Percentiles rank a stretch among this genome's conserved stretches.
Evolutionary conservation across 2,329 filamentous ascomycete species (phyloP).

Genomic region (Epichloe baconii): DNA sequence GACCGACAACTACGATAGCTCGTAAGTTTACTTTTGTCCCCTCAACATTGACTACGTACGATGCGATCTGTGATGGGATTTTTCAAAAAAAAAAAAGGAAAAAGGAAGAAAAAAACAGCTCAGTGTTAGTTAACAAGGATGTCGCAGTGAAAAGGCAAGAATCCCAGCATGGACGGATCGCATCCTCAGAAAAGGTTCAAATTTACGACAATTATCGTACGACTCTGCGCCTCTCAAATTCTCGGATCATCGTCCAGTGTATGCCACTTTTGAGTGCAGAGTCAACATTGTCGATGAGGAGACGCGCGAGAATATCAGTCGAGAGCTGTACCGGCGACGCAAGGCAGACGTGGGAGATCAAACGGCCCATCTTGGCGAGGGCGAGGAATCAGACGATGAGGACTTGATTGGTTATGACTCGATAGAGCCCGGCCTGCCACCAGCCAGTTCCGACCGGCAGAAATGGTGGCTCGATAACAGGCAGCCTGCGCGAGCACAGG

Average conservation of each 20-base stretch:
- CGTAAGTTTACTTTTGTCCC: conserved; percentile 36
- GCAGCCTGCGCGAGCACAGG: conserved; percentile 59
- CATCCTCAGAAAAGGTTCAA: conserved; percentile 73
- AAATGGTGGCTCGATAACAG: conserved; percentile 62
- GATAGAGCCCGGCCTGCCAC: conserved; percentile 63
- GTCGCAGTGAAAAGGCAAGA: conserved; percentile 64
- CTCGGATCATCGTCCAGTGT: conserved; percentile 94
- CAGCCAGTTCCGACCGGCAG: conserved; percentile 53
- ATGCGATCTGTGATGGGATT: not conserved
- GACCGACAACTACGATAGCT: conserved; percentile 81
- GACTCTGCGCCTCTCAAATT: conserved; percentile 71
- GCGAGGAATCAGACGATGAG: conserved; percentile 57
- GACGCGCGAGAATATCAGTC: conserved; percentile 58
- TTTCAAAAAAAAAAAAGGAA: not conserved
- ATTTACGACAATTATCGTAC: conserved; percentile 73
- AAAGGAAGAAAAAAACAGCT: not conserved
- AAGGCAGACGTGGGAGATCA: conserved; percentile 49
- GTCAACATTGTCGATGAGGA: conserved; percentile 70
- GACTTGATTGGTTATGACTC: conserved; percentile 71
- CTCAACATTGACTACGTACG: too few relatives aligned
- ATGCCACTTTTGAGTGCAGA: conserved; percentile 72
- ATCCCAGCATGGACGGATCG: conserved; percentile 98
- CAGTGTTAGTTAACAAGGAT: not conserved
- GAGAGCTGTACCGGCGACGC: conserved; percentile 59
- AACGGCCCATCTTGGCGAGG: conserved; percentile 38